A percentile compares a stretch with the other conserved stretches of the same genome.
These are phyloP conservation scores for Piloderma croceum DNA, from an alignment of 768 basidiomycete species.

Conservation along the genomic window DNA sequence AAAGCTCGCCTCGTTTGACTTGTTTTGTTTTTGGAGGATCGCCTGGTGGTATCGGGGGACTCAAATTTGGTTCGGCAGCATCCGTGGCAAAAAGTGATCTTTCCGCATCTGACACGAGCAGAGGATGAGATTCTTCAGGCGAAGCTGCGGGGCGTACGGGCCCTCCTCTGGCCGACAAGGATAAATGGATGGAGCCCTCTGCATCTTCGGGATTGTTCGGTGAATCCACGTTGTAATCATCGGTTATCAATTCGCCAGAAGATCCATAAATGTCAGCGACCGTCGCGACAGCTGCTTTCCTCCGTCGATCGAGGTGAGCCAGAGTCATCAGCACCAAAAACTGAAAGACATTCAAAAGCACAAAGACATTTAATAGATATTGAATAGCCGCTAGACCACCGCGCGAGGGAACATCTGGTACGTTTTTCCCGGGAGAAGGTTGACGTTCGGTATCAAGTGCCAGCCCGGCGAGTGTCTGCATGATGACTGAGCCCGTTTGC, in stretches of 20 bases:
- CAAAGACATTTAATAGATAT: slow-evolving; percentile 50
- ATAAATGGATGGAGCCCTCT: not conserved
- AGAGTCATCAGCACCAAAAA: slow-evolving; percentile 46
- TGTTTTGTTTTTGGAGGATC: too few relatives aligned
- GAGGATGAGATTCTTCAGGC: not conserved
- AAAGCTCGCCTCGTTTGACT: slow-evolving; percentile 43
- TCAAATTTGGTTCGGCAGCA: too few relatives aligned
- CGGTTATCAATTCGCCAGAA: slow-evolving; percentile 10
- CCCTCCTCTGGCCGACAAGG: too few relatives aligned
- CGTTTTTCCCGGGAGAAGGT: slow-evolving; percentile 27
- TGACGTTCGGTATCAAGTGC: slow-evolving; percentile 54
- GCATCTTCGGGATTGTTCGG: slow-evolving; percentile 10
- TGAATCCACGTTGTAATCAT: slow-evolving; percentile 6
- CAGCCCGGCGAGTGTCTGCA: slow-evolving; percentile 69
- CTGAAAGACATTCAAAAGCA: slow-evolving; percentile 54
- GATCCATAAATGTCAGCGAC: slow-evolving; percentile 9
- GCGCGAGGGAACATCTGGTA: slow-evolving; percentile 15
- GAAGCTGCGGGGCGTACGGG: not conserved
- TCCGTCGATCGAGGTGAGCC: slow-evolving; percentile 40
- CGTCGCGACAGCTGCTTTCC: slow-evolving; percentile 23
- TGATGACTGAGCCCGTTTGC: slow-evolving; percentile 66
- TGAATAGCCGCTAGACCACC: slow-evolving; percentile 37
- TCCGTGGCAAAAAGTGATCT: too few relatives aligned
- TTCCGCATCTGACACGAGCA: too few relatives aligned
- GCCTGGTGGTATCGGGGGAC: too few relatives aligned